These are phyloP conservation scores for Fomitopsis schrenkii DNA, from an alignment of 1,284 basidiomycete species.

Conservation along the genomic window DNA sequence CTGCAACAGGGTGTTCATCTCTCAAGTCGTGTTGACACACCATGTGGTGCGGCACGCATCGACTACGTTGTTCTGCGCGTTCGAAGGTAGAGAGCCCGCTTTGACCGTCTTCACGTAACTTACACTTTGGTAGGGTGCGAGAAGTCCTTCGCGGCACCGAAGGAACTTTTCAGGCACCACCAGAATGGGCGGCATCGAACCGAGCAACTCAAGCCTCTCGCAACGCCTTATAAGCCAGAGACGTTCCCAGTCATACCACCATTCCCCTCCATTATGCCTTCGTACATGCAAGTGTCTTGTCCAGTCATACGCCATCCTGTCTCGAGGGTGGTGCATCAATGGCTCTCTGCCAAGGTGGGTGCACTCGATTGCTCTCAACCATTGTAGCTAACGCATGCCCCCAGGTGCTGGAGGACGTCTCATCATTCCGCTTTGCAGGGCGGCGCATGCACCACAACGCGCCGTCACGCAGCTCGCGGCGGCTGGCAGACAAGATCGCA, in stretches of 20 bases:
- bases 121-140: slow-evolving; percentile 35
- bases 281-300: slow-evolving; percentile 43
- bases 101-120: neutral
- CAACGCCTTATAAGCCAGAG: slow-evolving; percentile 30
- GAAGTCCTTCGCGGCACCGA: slow-evolving; percentile 31
- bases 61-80: slow-evolving; percentile 40
- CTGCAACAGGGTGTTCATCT: slow-evolving; percentile 36
- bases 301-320: slow-evolving; percentile 39
- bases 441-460: slow-evolving; percentile 18
- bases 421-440: slow-evolving; percentile 24
- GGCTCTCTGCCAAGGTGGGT: slow-evolving; percentile 51
- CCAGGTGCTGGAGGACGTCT: slow-evolving; percentile 31
- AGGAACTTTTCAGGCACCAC: slow-evolving; percentile 34
- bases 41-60: slow-evolving; percentile 46
- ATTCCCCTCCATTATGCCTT: slow-evolving; percentile 35
- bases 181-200: slow-evolving; percentile 13
- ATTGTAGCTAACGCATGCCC: neutral
- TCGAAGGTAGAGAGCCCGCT: slow-evolving; percentile 33
- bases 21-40: slow-evolving; percentile 26
- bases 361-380: neutral
- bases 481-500: slow-evolving; percentile 21
- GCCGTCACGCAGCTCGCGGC: slow-evolving; percentile 22
- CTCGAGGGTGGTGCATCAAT: slow-evolving; percentile 42
- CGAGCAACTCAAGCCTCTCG: slow-evolving; percentile 28
- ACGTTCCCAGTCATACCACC: slow-evolving; percentile 24